These are phyloP conservation scores for Aureobasidium sp. DNA, from an alignment of 2,329 filamentous ascomycete genomes.

Conservation along the genomic window DNA sequence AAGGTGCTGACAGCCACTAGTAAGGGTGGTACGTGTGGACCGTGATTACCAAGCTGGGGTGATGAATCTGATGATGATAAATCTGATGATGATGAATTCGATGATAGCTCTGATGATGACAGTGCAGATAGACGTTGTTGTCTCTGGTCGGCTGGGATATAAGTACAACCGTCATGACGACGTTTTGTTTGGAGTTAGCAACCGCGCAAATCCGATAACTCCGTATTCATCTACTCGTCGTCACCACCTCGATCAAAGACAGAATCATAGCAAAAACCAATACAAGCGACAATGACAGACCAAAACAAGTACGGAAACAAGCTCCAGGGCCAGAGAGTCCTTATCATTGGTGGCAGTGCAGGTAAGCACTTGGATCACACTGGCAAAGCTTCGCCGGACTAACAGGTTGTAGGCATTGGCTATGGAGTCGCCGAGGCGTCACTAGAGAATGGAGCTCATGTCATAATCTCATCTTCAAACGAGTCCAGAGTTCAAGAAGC, in stretches of 20 bases:
- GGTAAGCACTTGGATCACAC: constrained; percentile 15
- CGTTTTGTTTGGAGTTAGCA: too few relatives aligned
- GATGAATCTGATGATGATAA: too few relatives aligned
- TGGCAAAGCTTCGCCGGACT: not conserved
- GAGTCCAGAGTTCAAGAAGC: constrained; percentile 40
- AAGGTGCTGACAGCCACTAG: too few relatives aligned
- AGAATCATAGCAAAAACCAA: not conserved
- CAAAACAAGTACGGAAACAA: constrained; percentile 40
- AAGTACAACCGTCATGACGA: too few relatives aligned
- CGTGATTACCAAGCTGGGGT: too few relatives aligned
- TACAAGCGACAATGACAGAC: constrained; percentile 28
- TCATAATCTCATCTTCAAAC: constrained; percentile 53
- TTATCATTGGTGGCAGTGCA: constrained; percentile 54
- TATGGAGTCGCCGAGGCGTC: constrained; percentile 51
- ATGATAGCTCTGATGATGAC: too few relatives aligned
- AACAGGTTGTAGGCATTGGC: constrained; percentile 45
- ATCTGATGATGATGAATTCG: too few relatives aligned
- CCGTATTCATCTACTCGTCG: not conserved
- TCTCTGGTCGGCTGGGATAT: too few relatives aligned
- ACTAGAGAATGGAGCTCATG: constrained; percentile 46
- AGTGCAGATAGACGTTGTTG: too few relatives aligned
- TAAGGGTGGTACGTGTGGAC: too few relatives aligned
- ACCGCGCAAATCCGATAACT: not conserved
- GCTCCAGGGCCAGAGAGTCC: constrained; percentile 38
- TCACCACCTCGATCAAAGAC: not conserved